Base-by-base conservation (phyloP, 2,329 filamentous ascomycete species). In the Penicillium decumbens region DNA sequence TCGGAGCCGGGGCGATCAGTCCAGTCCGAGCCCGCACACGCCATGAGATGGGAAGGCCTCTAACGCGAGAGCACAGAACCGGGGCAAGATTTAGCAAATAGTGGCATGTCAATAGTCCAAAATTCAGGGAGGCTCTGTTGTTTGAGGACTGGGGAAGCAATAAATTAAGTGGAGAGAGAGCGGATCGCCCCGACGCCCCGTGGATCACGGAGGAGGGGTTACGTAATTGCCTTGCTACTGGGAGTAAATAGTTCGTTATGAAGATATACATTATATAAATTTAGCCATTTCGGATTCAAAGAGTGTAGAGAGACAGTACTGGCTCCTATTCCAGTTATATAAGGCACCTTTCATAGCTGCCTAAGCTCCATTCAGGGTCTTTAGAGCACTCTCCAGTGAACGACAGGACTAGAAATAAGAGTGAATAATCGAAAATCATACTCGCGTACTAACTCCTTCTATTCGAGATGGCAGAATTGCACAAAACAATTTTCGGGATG, bases 1-100 rank as follows among this genome's bases (percentile, higher is more conserved):
- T 65, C 60, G 43, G 61, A 55, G 47, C 48, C 56, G 29, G 58
- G 49, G 44, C 54, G 57, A 47, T 58, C 56, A 51, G 60, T 58
- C 38, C 59, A 48, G 55, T 57, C 59, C 39, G 58, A 50, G 49
- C 57, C 57, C 46, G 56, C 45, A 25, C 56, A 59, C 41, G 64
- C 58, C 65, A 68, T 67, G 30, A 57, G 41, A 41, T 42, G 35
- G 12, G 30, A 41, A 40, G 27, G 35, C 20, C 20, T 44, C 46
- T 47, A 49, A 33, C 28, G 41, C 33, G 41, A 43, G 15, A 24
- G 46, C 43, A 35, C 37, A 13, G 29, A 33, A 46, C 6, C 35
- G 28, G 35, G 25, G 33, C 43, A 35, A 10, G 23, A 12, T 29
- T 32, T 7, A 20, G 13, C 27, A 37, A 15, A n/a, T 37, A 40